Evolutionary conservation across 305 asterid genomes (phyloP).

Genomic region (Euphrasia arctica): DNA sequence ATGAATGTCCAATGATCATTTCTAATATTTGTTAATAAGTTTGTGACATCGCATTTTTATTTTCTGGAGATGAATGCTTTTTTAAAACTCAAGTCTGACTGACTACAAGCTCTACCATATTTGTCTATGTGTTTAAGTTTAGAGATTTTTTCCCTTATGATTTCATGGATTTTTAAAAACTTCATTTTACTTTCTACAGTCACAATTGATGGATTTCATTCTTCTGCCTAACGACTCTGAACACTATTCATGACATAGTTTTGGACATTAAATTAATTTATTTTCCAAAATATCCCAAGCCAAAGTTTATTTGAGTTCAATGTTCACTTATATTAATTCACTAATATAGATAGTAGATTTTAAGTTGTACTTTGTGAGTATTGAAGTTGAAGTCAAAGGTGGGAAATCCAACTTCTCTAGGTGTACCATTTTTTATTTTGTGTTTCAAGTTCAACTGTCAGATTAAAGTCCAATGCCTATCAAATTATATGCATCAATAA

Average conservation of each 20-base stretch:
- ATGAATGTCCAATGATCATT: conserved; percentile 6
- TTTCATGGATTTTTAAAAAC: background rate
- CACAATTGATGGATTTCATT: background rate
- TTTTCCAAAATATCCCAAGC: background rate
- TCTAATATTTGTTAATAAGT: conserved; percentile 17
- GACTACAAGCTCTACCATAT: background rate
- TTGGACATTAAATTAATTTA: background rate
- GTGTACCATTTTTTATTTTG: background rate
- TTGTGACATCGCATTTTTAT: conserved; percentile 9
- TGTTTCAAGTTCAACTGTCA: conserved; percentile 7
- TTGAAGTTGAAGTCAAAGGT: conserved; percentile 1
- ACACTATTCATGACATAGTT: background rate
- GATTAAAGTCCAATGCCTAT: background rate
- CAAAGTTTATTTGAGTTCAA: background rate
- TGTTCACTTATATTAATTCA: background rate
- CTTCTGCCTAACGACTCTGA: background rate
- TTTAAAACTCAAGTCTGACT: conserved; percentile 2
- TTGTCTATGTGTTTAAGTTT: background rate
- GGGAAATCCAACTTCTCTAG: background rate
- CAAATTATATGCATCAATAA: background rate
- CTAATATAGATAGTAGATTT: background rate
- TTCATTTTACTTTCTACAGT: background rate
- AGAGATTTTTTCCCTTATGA: background rate
- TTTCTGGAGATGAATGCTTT: background rate
- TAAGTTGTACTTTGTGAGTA: background rate